A percentile compares a stretch with the other conserved stretches of the same genome.
These are phyloP conservation scores for Ephemerocybe angulata DNA, from an alignment of 768 basidiomycete species.

Conservation along the genomic window DNA sequence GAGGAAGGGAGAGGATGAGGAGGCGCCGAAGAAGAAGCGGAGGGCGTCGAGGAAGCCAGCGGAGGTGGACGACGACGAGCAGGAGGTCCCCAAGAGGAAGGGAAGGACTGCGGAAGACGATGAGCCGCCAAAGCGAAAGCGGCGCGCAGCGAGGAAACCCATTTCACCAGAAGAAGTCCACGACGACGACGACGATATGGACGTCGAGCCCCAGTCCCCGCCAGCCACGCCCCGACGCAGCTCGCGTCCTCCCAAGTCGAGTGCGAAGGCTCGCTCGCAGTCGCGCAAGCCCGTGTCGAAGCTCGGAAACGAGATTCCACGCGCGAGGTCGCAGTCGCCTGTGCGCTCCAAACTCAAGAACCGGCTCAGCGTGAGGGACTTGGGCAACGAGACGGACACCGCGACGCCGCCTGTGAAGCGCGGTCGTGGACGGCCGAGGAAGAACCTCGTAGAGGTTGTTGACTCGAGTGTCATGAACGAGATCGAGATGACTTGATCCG, in stretches of 20 bases:
- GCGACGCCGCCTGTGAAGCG: not conserved
- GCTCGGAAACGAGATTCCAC: not conserved
- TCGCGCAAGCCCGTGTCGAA: not conserved
- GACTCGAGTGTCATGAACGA: constrained; percentile 10
- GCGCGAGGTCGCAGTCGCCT: constrained; percentile 3
- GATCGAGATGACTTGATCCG: constrained; percentile 7
- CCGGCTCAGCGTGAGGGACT: not conserved
- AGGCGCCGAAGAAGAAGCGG: constrained; percentile 3
- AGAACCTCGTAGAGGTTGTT: constrained; percentile 11
- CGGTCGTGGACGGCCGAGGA: not conserved
- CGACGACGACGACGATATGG: constrained; percentile 8
- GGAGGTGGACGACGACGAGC: constrained; percentile 4
- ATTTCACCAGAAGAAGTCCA: not conserved
- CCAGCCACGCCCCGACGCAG: not conserved
- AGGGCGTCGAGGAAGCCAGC: not conserved
- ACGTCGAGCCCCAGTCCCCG: constrained; percentile 3
- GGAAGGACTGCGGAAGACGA: not conserved
- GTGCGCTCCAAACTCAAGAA: not conserved
- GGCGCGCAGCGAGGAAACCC: not conserved
- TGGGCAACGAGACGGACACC: not conserved
- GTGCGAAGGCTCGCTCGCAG: not conserved
- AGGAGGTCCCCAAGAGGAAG: constrained; percentile 2
- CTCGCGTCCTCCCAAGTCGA: constrained; percentile 9
- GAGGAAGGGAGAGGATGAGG: constrained; percentile 1
- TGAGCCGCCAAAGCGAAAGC: not conserved